Conservation (phyloP, 2,329 filamentous ascomycete genomes). For the Aureobasidium sp. region DNA sequence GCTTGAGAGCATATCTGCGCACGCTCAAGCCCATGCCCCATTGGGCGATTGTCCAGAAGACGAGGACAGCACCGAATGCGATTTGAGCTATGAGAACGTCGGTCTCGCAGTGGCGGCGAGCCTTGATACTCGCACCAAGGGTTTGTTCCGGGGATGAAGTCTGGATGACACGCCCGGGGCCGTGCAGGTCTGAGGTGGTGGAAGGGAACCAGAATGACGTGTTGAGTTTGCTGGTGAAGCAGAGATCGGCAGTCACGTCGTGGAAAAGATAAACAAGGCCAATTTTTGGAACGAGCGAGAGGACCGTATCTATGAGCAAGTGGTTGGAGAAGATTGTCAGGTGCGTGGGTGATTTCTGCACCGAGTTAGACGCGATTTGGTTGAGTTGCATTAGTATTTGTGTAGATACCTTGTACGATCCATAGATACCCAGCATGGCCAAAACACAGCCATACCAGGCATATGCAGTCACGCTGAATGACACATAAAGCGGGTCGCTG, state of each 20-base stretch:
- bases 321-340: constrained; percentile 20
- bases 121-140: neutral
- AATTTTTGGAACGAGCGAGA: constrained; percentile 18
- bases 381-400: neutral
- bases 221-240: constrained; percentile 13
- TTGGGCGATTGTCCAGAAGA: constrained; percentile 52
- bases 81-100: constrained; percentile 15
- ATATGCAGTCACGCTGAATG: constrained; percentile 22
- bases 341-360: constrained; percentile 13
- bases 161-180: constrained; percentile 4
- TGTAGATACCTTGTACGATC: constrained; percentile 20
- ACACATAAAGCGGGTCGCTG: constrained; percentile 25
- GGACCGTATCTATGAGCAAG: constrained; percentile 18
- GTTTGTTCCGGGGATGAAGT: neutral
- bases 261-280: constrained; percentile 18
- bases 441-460: constrained; percentile 24
- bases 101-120: constrained; percentile 10
- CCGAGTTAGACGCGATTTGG: neutral
- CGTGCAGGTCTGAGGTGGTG: neutral
- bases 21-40: constrained; percentile 16
- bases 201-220: constrained; percentile 7
- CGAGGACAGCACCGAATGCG: constrained; percentile 32
- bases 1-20: constrained; percentile 15
- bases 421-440: constrained; percentile 23
- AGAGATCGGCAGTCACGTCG: constrained; percentile 15